phyloP scores from a whole-genome alignment of 257 asterid species.

The Linaria vulgaris region DNA sequence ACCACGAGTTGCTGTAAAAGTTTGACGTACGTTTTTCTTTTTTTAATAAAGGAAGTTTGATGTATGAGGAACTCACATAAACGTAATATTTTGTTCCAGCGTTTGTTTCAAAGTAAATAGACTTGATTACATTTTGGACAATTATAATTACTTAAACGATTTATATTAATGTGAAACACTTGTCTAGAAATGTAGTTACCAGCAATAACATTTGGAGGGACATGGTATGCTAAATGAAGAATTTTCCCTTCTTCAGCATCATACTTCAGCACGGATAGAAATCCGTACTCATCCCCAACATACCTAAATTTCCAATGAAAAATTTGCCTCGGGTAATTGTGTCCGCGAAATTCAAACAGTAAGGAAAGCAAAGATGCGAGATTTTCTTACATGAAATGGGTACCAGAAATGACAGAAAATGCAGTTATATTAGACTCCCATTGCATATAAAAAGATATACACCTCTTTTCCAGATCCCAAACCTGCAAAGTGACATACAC shows the following conservation, averaged over 20 bases:
- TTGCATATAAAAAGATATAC: slow-evolving; percentile 55
- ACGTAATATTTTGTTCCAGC: slow-evolving; percentile 5
- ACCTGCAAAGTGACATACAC: slow-evolving; percentile 48
- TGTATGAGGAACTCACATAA: slow-evolving; percentile 10
- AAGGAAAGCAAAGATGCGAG: slow-evolving; percentile 11
- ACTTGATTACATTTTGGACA: slow-evolving; percentile 19
- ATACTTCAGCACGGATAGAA: slow-evolving; percentile 76
- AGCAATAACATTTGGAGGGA: slow-evolving; percentile 81
- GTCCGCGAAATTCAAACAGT: slow-evolving; percentile 19
- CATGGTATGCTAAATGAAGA: slow-evolving; percentile 64
- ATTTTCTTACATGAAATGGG: slow-evolving; percentile 81
- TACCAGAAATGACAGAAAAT: slow-evolving; percentile 66
- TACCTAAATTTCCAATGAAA: slow-evolving; percentile 55
- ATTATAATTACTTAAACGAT: slow-evolving; percentile 17
- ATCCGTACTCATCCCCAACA: slow-evolving; percentile 92
- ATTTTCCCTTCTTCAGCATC: slow-evolving; percentile 60
- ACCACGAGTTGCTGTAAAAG: slow-evolving; percentile 4
- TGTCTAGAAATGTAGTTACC: slow-evolving; percentile 51
- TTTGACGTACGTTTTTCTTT: too few species aligned
- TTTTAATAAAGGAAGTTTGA: too few species aligned
- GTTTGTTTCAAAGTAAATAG: slow-evolving; percentile 13
- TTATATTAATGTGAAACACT: slow-evolving; percentile 21
- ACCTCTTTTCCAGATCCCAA: slow-evolving; percentile 90
- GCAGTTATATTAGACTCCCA: slow-evolving; percentile 98
- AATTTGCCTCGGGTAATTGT: slow-evolving; percentile 19